phyloP scores from a whole-genome alignment of 176 grass and related monocot species.

The Oryza longistaminata region DNA sequence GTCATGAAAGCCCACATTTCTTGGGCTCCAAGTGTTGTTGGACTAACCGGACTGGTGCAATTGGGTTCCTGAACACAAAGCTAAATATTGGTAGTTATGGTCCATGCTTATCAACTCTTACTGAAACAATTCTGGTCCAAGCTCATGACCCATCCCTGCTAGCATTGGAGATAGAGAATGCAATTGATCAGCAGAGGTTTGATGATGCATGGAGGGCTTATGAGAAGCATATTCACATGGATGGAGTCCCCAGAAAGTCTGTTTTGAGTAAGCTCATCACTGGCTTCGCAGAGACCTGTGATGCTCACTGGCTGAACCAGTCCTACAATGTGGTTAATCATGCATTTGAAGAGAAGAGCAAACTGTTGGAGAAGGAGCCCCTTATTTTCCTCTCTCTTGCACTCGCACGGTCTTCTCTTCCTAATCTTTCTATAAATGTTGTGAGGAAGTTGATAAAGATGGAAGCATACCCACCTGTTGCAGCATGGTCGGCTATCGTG shows the following conservation, averaged over 20 bases:
- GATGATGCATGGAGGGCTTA: slow-evolving; percentile 81
- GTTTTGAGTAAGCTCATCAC: slow-evolving; percentile 74
- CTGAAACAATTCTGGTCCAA: slow-evolving; percentile 64
- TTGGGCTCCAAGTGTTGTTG: slow-evolving; percentile 16
- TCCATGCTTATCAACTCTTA: slow-evolving; percentile 43
- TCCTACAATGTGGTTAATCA: slow-evolving; percentile 62
- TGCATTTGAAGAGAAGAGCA: slow-evolving; percentile 45
- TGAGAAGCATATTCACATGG: slow-evolving; percentile 65
- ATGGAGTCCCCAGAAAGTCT: slow-evolving; percentile 65
- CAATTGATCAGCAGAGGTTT: slow-evolving; percentile 57
- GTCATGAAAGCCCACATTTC: background rate
- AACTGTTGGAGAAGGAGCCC: slow-evolving; percentile 67
- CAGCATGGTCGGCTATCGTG: slow-evolving; percentile 65
- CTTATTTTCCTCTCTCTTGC: slow-evolving; percentile 77
- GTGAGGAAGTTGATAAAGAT: slow-evolving; percentile 80
- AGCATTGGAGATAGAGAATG: slow-evolving; percentile 62
- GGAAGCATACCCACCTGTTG: slow-evolving; percentile 68
- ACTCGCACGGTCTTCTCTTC: slow-evolving; percentile 52
- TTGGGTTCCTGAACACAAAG: background rate
- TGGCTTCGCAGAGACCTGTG: slow-evolving; percentile 60
- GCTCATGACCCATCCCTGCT: slow-evolving; percentile 58
- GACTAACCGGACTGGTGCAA: background rate
- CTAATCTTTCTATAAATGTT: slow-evolving; percentile 69
- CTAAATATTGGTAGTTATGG: background rate
- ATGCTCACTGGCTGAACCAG: slow-evolving; percentile 60